Base-by-base conservation (phyloP, 2,329 filamentous ascomycete species). In the Cladorrhinum sp. region DNA sequence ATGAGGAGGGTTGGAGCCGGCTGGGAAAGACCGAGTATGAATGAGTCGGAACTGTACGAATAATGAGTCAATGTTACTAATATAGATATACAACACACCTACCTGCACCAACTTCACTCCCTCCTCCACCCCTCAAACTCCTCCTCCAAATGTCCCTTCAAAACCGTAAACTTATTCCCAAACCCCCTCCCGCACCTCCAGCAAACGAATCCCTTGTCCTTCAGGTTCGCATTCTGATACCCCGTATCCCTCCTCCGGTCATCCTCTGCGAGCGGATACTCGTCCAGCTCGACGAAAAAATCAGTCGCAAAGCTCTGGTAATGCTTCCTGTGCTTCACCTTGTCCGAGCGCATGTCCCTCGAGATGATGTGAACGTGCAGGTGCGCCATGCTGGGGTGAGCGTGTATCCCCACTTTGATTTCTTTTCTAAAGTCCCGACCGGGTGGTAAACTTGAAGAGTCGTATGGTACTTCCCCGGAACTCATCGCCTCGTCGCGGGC, bases 271-370 rank as follows among this genome's bases (percentile, higher is more conserved):
- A 98, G 76, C 3, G 95, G 94, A 55, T 97, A 94, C 62, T 93
- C 90, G 21, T 86, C 86, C 24, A 98, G 70, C 16, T 82, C 80
- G 12, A 98, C 84, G 21, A 99, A 84, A 73, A 98, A 99, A 2
- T 84, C 83, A 57, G 93, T 96, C 30, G 85, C 86, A 75, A 98
- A 98, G 65, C 90, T 95, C 71, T 95, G 91, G 76, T 97, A 98
- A 76, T 98, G 95, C 73, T 92, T 94, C 65, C 86, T 82, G 71
- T 94, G 87, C 76, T 88, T 91, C 74, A 97, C 67, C 51, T 81
- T 82, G 10, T 84, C 81, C 39, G 88, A 92, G 68, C 86, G 81
- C 80, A 91, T 88, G 72, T 99, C 95, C 18, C 85, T 80, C 42
- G 90, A 91, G 60, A 98, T 76, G 28, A 98, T 86, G 74, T 99